Conservation (phyloP, 2,329 filamentous ascomycete genomes). For the Alternaria incomplexa region DNA sequence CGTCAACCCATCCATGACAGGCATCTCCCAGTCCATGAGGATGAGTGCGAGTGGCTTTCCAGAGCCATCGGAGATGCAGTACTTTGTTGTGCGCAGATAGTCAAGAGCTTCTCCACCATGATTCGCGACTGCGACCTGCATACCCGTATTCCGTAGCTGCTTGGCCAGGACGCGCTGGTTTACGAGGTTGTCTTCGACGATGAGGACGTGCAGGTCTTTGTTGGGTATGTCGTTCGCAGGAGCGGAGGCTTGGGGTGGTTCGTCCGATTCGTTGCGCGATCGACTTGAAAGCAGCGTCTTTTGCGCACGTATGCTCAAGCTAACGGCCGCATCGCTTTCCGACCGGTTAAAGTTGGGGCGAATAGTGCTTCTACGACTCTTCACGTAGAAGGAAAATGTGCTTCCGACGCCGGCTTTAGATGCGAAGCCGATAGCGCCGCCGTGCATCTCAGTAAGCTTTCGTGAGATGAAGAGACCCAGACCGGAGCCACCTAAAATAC, state of each 20-base stretch:
- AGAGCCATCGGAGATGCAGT: conserved; percentile 18
- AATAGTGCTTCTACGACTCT: conserved; percentile 19
- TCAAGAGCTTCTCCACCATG: conserved; percentile 49
- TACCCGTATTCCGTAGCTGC: conserved; percentile 46
- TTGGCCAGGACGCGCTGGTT: conserved; percentile 51
- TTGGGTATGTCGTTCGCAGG: conserved; percentile 2
- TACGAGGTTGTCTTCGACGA: conserved; percentile 50
- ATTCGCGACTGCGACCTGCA: conserved; percentile 46
- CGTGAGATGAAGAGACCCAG: conserved; percentile 43
- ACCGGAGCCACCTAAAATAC: conserved; percentile 28
- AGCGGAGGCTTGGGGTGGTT: not conserved
- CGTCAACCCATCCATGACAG: conserved; percentile 40
- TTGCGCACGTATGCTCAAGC: conserved; percentile 18
- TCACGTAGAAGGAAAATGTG: conserved; percentile 43
- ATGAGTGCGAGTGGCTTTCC: conserved; percentile 29
- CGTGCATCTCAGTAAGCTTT: conserved; percentile 39
- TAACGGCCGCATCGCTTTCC: conserved; percentile 7
- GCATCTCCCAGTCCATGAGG: conserved; percentile 45
- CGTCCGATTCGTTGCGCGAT: conserved; percentile 8
- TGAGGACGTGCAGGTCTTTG: conserved; percentile 30
- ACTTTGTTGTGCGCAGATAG: conserved; percentile 37
- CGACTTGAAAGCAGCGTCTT: conserved; percentile 9
- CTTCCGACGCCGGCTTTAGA: conserved; percentile 32
- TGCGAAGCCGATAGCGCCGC: conserved; percentile 37
- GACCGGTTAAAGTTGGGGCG: conserved; percentile 9